Evolutionary conservation across 352 stramenopile species (phyloP).

Genomic region (Phytopythium litorale): DNA sequence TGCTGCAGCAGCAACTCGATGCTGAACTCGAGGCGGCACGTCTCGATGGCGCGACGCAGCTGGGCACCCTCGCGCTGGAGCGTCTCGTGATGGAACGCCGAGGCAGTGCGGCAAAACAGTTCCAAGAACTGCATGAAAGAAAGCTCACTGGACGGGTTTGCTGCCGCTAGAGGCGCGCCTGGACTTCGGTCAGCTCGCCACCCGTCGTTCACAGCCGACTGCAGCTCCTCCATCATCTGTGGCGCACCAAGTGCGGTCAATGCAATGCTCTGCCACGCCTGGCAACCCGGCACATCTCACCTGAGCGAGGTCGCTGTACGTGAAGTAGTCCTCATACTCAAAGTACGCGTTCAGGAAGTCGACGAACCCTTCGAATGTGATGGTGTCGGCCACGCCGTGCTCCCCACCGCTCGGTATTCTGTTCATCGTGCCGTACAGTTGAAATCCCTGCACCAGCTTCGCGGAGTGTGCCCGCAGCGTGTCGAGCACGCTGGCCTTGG

Average conservation of each 20-base stretch:
- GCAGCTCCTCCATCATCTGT: constrained; percentile 16
- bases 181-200: constrained; percentile 4
- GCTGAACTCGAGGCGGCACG: constrained; percentile 60
- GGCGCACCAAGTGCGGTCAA: background rate
- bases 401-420: constrained; percentile 9
- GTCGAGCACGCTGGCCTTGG: constrained; percentile 36
- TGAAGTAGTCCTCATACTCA: constrained; percentile 73
- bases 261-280: background rate
- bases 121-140: constrained; percentile 66
- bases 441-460: constrained; percentile 48
- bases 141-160: constrained; percentile 11
- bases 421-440: constrained; percentile 47
- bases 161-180: background rate
- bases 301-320: constrained; percentile 32
- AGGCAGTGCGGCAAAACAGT: constrained; percentile 55
- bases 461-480: constrained; percentile 44
- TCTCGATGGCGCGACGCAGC: constrained; percentile 47
- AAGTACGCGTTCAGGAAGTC: constrained; percentile 81
- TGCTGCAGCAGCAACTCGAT: constrained; percentile 53
- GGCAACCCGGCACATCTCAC: background rate
- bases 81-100: constrained; percentile 40
- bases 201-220: constrained; percentile 5
- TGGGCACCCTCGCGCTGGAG: constrained; percentile 45
- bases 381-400: constrained; percentile 22
- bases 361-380: constrained; percentile 65